phyloP scores from a whole-genome alignment of 345 rosid genomes.

The Populus nigra region DNA sequence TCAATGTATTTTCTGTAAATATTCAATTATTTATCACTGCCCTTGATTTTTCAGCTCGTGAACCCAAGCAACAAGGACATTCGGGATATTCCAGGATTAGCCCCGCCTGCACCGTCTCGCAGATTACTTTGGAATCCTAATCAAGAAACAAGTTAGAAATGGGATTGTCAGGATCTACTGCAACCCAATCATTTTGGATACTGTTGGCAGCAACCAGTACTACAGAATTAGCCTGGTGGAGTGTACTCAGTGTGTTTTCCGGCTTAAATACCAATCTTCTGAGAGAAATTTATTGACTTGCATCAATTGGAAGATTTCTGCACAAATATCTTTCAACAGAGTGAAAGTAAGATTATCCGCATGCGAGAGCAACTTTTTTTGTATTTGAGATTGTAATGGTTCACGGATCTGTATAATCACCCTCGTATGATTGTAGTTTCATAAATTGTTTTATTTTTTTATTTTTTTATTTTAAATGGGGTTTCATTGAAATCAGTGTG shows the following conservation, averaged over 20 bases:
- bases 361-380: neutral
- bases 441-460: neutral
- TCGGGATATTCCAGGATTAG: slow-evolving; percentile 83
- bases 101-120: slow-evolving; percentile 81
- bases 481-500: no score
- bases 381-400: neutral
- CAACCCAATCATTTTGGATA: neutral
- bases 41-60: slow-evolving; percentile 54
- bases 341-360: neutral
- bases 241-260: neutral
- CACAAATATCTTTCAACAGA: neutral
- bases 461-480: no score
- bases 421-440: neutral
- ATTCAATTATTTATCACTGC: neutral
- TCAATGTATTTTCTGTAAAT: neutral
- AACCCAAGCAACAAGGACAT: slow-evolving; percentile 88
- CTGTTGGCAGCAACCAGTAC: neutral
- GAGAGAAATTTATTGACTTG: neutral
- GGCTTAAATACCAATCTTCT: neutral
- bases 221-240: neutral
- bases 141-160: slow-evolving; percentile 3
- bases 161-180: neutral
- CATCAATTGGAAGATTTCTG: slow-evolving; percentile 1
- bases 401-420: slow-evolving; percentile 1
- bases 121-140: slow-evolving; percentile 66